Conservation (phyloP, 2,329 filamentous ascomycete species). For the Botrytis galanthina region DNA sequence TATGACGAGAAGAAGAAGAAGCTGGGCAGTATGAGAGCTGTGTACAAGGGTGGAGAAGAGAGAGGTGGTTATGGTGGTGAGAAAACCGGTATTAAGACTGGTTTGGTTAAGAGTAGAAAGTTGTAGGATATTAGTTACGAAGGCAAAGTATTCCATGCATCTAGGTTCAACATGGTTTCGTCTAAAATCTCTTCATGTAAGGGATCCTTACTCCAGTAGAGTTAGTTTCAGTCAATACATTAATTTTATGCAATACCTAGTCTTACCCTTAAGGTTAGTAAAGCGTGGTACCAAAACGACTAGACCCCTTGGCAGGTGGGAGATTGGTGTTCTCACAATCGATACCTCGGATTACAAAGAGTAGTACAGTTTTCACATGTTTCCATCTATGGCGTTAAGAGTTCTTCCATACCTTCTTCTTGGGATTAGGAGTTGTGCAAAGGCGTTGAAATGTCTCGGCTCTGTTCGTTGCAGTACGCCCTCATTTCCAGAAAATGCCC, state of each 20-base stretch:
- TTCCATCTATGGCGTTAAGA: neutral
- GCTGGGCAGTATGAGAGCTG: slow-evolving; percentile 77
- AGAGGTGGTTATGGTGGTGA: slow-evolving; percentile 88
- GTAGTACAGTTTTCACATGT: slow-evolving; percentile 15
- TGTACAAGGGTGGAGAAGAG: slow-evolving; percentile 83
- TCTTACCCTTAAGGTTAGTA: neutral
- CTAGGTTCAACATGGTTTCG: neutral
- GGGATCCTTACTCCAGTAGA: neutral
- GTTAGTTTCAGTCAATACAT: neutral
- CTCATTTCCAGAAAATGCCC: neutral
- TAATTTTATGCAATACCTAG: neutral
- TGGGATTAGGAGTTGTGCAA: slow-evolving; percentile 8
- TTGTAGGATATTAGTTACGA: slow-evolving; percentile 43
- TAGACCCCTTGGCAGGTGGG: slow-evolving; percentile 4
- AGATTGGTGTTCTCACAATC: neutral
- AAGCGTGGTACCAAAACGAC: slow-evolving; percentile 1
- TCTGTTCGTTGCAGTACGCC: slow-evolving; percentile 5
- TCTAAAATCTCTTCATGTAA: neutral
- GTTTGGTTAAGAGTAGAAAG: slow-evolving; percentile 89
- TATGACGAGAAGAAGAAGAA: slow-evolving; percentile 98
- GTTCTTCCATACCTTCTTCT: neutral
- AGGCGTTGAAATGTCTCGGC: slow-evolving; percentile 16
- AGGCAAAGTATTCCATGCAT: neutral
- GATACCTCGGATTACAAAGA: neutral
- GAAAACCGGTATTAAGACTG: slow-evolving; percentile 90